phyloP scores from a whole-genome alignment of 176 grass and related monocot genomes.

The Bothriochloa decipiens region DNA sequence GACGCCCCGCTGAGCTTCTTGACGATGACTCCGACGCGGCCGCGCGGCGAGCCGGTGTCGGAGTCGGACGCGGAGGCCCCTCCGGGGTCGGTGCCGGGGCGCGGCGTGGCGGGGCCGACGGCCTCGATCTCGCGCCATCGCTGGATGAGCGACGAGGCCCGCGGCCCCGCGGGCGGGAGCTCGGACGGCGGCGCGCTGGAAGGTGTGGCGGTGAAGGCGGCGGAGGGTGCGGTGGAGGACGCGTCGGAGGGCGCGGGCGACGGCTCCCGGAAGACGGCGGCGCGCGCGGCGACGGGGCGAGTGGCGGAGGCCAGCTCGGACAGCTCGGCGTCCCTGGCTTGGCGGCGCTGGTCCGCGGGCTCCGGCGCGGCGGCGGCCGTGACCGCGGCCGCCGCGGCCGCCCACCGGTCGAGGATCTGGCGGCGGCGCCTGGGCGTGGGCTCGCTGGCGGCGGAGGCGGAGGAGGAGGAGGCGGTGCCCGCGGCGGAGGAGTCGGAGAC shows the following conservation, averaged over 20 bases:
- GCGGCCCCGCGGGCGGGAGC: constrained; percentile 53
- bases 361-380: constrained; percentile 25
- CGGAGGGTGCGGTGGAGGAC: constrained; percentile 22
- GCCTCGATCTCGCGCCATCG: constrained; percentile 95
- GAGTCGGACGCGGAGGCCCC: constrained; percentile 45
- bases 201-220: too few relatives aligned
- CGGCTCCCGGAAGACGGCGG: constrained; percentile 54
- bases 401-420: constrained; percentile 75
- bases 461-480: not conserved
- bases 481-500: not conserved
- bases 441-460: not conserved
- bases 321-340: constrained; percentile 65
- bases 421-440: constrained; percentile 48
- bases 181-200: constrained; percentile 12
- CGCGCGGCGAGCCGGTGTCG: constrained; percentile 49
- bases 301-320: constrained; percentile 51
- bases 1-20: constrained; percentile 58
- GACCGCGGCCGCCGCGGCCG: constrained; percentile 40
- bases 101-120: constrained; percentile 41
- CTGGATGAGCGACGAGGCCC: constrained; percentile 90
- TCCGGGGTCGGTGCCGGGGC: not conserved
- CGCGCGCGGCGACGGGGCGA: constrained; percentile 66
- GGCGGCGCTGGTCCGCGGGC: constrained; percentile 43
- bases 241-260: constrained; percentile 52
- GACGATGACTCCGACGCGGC: constrained; percentile 46